phyloP scores from a whole-genome alignment of 1,284 basidiomycete genomes.

The Fomes fomentarius region DNA sequence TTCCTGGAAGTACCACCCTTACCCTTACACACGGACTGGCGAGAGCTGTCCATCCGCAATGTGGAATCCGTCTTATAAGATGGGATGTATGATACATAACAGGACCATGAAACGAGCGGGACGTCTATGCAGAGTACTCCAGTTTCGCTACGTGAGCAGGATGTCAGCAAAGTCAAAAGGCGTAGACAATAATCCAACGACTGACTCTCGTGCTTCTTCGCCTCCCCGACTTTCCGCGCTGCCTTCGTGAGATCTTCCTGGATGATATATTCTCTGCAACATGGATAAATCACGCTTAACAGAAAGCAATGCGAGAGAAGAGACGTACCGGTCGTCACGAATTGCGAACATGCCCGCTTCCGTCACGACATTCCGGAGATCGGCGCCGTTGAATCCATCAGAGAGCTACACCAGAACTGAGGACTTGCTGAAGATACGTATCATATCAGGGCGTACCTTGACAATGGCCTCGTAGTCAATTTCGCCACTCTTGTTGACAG shows the following conservation, averaged over 20 bases:
- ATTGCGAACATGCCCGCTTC: constrained; percentile 99
- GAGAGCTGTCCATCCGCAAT: neutral
- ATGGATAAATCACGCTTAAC: constrained; percentile 4
- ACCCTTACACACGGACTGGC: too few relatives aligned
- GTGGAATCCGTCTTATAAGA: constrained; percentile 14
- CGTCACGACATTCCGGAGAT: constrained; percentile 95
- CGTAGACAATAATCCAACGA: constrained; percentile 11
- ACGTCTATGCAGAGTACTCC: constrained; percentile 52
- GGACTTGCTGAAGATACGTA: neutral
- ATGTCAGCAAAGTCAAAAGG: constrained; percentile 8
- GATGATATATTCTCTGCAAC: constrained; percentile 79
- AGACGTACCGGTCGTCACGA: constrained; percentile 81
- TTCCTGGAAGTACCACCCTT: too few relatives aligned
- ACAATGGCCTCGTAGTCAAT: constrained; percentile 98
- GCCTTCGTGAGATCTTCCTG: constrained; percentile 99
- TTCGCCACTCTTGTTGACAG: constrained; percentile 94
- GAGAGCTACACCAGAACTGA: constrained; percentile 58
- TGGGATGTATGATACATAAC: constrained; percentile 18
- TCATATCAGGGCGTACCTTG: constrained; percentile 58
- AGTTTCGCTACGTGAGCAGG: constrained; percentile 58
- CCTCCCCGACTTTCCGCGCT: constrained; percentile 94
- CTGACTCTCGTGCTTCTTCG: constrained; percentile 95
- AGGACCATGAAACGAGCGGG: neutral
- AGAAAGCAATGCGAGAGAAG: constrained; percentile 6
- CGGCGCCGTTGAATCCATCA: constrained; percentile 94